A percentile compares a stretch with the other conserved stretches of the same genome.
These are phyloP conservation scores for Davidsoniella neocaledoniae DNA, from an alignment of 2,329 filamentous ascomycete genomes.

Conservation along the genomic window DNA sequence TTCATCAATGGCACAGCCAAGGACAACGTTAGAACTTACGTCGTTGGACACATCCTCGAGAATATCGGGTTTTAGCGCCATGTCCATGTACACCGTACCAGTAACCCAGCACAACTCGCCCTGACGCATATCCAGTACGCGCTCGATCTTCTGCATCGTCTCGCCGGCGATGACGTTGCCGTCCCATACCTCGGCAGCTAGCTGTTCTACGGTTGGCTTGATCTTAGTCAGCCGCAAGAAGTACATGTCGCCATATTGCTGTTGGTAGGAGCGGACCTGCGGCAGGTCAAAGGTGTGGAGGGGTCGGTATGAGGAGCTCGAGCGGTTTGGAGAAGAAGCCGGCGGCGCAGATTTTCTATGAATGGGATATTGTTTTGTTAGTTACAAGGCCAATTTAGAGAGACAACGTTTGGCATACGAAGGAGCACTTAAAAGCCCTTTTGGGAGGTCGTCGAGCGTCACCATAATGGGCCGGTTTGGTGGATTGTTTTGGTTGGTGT, in stretches of 20 bases:
- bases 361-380: neutral
- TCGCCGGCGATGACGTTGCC: conserved; percentile 65
- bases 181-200: conserved; percentile 61
- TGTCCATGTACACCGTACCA: conserved; percentile 93
- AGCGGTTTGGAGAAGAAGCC: neutral
- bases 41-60: conserved; percentile 90
- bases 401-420: conserved; percentile 16
- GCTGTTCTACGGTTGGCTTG: conserved; percentile 63
- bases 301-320: conserved; percentile 47
- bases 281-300: conserved; percentile 59
- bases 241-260: conserved; percentile 97
- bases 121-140: conserved; percentile 89
- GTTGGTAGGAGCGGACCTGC: conserved; percentile 60
- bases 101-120: conserved; percentile 90
- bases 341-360: neutral
- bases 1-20: neutral
- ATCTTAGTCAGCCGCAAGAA: conserved; percentile 78
- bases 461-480: conserved; percentile 18
- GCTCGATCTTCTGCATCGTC: conserved; percentile 56
- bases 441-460: conserved; percentile 20
- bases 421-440: conserved; percentile 20
- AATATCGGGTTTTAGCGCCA: conserved; percentile 91
- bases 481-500: neutral
- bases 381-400: conserved; percentile 13
- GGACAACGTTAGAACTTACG: conserved; percentile 32